Conservation (phyloP, 306 rosid genomes). For the Dalbergia oliveri region DNA sequence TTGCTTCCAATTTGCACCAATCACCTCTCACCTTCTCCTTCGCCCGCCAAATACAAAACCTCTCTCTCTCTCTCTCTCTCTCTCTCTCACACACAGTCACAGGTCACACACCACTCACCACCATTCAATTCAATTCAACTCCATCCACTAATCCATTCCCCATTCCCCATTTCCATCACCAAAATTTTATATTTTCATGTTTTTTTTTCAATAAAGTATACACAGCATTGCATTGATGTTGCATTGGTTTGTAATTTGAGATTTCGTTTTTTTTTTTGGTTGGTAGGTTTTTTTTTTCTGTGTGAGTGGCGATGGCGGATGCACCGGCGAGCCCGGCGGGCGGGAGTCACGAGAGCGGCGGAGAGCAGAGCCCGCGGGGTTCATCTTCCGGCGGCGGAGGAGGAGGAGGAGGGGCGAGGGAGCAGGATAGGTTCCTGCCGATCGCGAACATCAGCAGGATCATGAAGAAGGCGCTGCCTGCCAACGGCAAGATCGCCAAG, state of each 20-base stretch:
- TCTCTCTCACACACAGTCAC: not conserved
- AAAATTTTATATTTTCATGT: not conserved
- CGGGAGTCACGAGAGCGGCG: slow-evolving; percentile 85
- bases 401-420: slow-evolving; percentile 49
- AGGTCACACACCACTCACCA: not conserved
- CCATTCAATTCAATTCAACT: not conserved
- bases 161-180: slow-evolving; percentile 21
- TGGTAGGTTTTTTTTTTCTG: slow-evolving; percentile 33
- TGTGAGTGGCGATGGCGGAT: slow-evolving; percentile 65
- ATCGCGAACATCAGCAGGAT: slow-evolving; percentile 94
- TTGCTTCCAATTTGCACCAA: slow-evolving; percentile 17
- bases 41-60: slow-evolving; percentile 39
- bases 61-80: not conserved
- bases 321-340: slow-evolving; percentile 74
- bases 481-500: slow-evolving; percentile 90
- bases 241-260: slow-evolving; percentile 17
- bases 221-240: not conserved
- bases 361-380: slow-evolving; percentile 80
- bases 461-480: slow-evolving; percentile 90
- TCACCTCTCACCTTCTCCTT: not conserved
- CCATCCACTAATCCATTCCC: slow-evolving; percentile 31
- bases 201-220: not conserved
- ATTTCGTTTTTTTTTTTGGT: not conserved
- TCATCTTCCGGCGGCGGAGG: slow-evolving; percentile 32
- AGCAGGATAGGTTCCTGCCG: slow-evolving; percentile 84